Percentiles rank a stretch among this genome's conserved stretches.
Conservation (phyloP, 75 land plant genomes). For the Pinus taeda region DNA sequence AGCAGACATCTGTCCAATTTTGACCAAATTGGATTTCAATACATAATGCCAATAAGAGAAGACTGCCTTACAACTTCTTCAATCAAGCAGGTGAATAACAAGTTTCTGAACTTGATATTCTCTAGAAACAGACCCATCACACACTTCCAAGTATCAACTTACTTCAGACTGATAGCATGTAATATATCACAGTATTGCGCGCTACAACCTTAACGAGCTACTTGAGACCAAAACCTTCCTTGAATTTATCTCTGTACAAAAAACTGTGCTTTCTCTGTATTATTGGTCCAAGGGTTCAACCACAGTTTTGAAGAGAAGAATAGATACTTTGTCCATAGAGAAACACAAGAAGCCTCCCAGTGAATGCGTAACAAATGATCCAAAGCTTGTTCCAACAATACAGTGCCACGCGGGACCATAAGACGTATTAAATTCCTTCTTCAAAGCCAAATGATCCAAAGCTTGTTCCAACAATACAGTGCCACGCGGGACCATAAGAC, state of each 20-base stretch:
- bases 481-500: too few relatives aligned
- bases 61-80: neutral
- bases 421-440: conserved; percentile 91
- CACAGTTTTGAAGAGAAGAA: conserved; percentile 85
- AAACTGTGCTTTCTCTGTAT: neutral
- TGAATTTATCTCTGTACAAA: too few relatives aligned
- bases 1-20: neutral
- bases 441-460: too few relatives aligned
- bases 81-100: neutral
- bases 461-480: too few relatives aligned
- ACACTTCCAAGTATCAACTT: too few relatives aligned
- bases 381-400: conserved; percentile 92
- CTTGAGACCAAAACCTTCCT: too few relatives aligned
- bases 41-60: neutral
- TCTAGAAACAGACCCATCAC: neutral
- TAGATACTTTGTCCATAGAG: conserved; percentile 80
- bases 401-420: conserved; percentile 99
- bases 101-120: neutral
- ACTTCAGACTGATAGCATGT: too few relatives aligned
- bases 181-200: too few relatives aligned
- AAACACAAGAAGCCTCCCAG: conserved; percentile 89
- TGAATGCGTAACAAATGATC: conserved; percentile 93
- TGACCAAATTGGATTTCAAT: neutral
- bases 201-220: too few relatives aligned
- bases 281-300: conserved; percentile 42